Percentiles rank a stretch among this genome's conserved stretches.
These are phyloP conservation scores for Davidsoniella eucalypti DNA, from an alignment of 2,329 filamentous ascomycete species.

Conservation along the genomic window DNA sequence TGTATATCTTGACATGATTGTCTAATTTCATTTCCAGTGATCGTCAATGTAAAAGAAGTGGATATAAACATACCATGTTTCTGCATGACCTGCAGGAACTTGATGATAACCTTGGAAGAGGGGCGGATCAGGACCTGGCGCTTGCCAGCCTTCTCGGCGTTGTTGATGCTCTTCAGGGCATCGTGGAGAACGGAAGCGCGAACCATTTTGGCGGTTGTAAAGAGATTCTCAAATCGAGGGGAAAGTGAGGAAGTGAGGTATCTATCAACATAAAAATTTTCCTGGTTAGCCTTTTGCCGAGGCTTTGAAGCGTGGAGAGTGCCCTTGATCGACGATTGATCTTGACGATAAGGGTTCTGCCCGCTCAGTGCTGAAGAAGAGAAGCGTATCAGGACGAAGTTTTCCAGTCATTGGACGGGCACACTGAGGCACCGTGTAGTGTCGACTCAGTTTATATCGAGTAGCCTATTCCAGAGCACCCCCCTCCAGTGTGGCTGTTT, in stretches of 20 bases:
- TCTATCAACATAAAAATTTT: conserved; percentile 29
- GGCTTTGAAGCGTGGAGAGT: conserved; percentile 52
- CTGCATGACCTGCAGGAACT: conserved; percentile 99
- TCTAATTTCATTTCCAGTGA: background rate
- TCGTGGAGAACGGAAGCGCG: conserved; percentile 99
- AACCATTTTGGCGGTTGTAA: conserved; percentile 74
- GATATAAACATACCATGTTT: conserved; percentile 70
- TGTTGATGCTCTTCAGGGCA: conserved; percentile 99
- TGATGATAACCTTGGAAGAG: conserved; percentile 98
- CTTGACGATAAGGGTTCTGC: conserved; percentile 49
- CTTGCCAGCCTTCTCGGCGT: conserved; percentile 99
- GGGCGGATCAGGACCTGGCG: conserved; percentile 97
- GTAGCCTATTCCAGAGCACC: too few species aligned
- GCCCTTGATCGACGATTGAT: conserved; percentile 30
- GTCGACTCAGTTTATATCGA: too few species aligned
- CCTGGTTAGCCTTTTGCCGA: conserved; percentile 42
- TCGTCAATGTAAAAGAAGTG: background rate
- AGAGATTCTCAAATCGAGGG: conserved; percentile 65
- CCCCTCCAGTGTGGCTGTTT: conserved; percentile 14
- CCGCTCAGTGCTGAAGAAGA: conserved; percentile 47
- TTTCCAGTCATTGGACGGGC: background rate
- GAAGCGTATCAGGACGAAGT: conserved; percentile 37
- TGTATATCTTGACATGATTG: background rate
- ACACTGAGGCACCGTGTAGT: too few species aligned
- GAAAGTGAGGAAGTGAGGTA: conserved; percentile 40